Conservation (phyloP, 208 protist genomes). For the Tetramitus jugosus region DNA sequence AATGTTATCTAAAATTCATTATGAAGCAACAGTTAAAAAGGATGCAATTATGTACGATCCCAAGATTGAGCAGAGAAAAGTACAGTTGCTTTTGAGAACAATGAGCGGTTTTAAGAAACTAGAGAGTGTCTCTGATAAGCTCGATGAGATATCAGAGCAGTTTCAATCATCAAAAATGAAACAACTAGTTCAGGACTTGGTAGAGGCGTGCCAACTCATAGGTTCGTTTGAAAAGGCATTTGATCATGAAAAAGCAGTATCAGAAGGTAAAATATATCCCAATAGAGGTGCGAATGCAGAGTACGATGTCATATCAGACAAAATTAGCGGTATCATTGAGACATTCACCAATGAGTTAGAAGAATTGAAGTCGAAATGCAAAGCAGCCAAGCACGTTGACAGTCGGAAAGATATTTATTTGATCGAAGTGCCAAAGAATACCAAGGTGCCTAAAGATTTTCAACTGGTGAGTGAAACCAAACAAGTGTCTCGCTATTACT, state of each 20-base stretch:
- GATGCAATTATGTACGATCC: no score
- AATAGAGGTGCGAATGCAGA: no score
- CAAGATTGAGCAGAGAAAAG: not conserved
- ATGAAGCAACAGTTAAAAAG: not conserved
- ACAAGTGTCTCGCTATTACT: not conserved
- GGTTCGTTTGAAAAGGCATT: slow-evolving; percentile 53
- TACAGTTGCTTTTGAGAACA: not conserved
- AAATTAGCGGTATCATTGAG: no score
- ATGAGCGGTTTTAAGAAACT: not conserved
- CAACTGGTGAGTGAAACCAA: not conserved
- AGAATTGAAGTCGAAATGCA: no score
- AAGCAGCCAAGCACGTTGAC: not conserved
- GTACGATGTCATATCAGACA: no score
- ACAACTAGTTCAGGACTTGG: slow-evolving; percentile 23
- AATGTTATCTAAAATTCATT: not conserved
- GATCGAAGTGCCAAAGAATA: not conserved
- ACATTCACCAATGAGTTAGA: no score
- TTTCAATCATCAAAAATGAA: not conserved
- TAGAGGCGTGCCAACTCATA: slow-evolving; percentile 32
- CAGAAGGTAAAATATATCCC: slow-evolving; percentile 34
- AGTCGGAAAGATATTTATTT: not conserved
- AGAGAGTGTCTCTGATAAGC: not conserved
- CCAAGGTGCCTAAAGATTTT: no score
- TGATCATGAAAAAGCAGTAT: slow-evolving; percentile 47
- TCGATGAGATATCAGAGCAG: not conserved